Evolutionary conservation across 2,329 filamentous ascomycete species (phyloP), one percentile per base, ranked within the genome.

Genomic region (Alternaria hordeiaustralica): DNA sequence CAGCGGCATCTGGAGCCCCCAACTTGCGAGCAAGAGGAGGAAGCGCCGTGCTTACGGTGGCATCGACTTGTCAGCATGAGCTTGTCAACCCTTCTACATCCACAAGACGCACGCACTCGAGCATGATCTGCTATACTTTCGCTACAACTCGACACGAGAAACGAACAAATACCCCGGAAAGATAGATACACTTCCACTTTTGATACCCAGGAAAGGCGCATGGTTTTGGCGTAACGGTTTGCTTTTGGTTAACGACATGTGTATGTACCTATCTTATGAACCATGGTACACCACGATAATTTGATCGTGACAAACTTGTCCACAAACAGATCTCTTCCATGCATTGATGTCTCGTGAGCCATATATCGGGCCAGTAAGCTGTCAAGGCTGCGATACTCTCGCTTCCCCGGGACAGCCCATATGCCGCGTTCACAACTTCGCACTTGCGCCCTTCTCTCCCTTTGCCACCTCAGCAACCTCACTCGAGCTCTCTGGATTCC

Each of bases 1-100:
- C 72, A 82, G 86, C 15, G 88, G 88, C 0, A 82, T 88, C 20
- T 90, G 88, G 88, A 88, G 81, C 63, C 83, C 85, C 15, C 82
- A 83, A 61, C 70, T 87, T 58, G 88, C 88, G 44, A 78, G 74
- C 71, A 78, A 81, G 79, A 68, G 77, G 60, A 66, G 75, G 65
- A 69, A 58, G 50, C 56, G 58, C 18, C 63, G 60, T 21, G 25
- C 25, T 4, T 63, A 60, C 7, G 36, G 25, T 23, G 49, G 44
- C 13, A 44, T 58, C 13, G 55, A 61, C 41, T 28, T 61, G 4
- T 50, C 46, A 12, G 25, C 23, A 12, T 57, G 33, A 36, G 11
- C 12, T 36, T 15, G 6, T 33, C n/a, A 5, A 13, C 5, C 23
- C n/a, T 20, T 49, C 6, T 1, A 6, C 10, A 20, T 15, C 4